Percentiles rank a stretch among this genome's conserved stretches.
Conservation (phyloP, 108 stramenopile species). For the Skeletonema marinoi region DNA sequence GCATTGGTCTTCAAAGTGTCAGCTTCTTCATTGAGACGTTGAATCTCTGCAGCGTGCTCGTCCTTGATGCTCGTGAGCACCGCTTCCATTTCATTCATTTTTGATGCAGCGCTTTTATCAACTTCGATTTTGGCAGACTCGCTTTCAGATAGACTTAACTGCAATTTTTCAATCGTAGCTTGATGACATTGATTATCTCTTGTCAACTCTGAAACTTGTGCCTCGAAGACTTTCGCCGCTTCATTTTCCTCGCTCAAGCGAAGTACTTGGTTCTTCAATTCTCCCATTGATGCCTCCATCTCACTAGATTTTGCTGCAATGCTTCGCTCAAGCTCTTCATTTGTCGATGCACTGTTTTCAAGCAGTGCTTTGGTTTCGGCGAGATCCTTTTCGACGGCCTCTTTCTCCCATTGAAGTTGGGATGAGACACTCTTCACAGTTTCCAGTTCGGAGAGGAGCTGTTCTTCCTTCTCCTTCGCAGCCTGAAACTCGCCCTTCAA, state of each 20-base stretch:
- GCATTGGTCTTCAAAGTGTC: neutral
- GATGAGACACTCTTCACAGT: neutral
- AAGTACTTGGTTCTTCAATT: neutral
- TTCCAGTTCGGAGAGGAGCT: neutral
- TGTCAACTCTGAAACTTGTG: neutral
- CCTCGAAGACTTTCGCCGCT: neutral
- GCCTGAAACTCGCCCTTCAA: neutral
- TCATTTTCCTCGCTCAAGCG: neutral
- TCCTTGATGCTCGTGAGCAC: neutral
- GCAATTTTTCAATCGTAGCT: neutral
- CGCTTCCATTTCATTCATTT: neutral
- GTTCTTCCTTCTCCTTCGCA: neutral
- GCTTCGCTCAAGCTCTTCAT: neutral
- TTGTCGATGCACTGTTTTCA: neutral
- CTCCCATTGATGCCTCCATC: neutral
- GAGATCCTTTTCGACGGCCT: neutral
- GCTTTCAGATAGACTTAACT: neutral
- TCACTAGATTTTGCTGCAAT: neutral
- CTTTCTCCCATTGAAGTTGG: neutral
- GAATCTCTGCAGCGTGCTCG: neutral
- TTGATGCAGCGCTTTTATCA: neutral
- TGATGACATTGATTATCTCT: neutral
- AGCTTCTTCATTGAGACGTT: neutral
- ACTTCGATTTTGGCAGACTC: neutral
- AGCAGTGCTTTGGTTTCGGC: neutral